Base-by-base conservation (phyloP, 441 rosid species). In the Viola pubescens region DNA sequence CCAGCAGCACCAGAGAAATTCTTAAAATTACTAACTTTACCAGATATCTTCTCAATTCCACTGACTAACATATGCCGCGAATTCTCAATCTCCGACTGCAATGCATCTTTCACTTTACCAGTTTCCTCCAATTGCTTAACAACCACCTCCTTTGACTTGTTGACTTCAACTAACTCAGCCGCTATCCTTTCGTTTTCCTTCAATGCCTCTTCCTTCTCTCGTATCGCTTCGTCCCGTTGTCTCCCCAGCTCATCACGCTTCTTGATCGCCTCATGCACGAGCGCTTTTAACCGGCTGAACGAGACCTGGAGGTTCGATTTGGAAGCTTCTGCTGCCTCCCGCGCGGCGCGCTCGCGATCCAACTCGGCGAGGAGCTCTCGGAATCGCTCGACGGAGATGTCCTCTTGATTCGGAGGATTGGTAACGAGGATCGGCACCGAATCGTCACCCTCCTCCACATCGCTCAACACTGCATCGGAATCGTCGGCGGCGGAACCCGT, bases 21-120 rank as follows among this genome's bases (percentile, higher is more conserved):
- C 79, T 89, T 89, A 51, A 75, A 82, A 63, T 64, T 82, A 56
- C 80, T 84, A 5, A 87, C 77, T 81, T 92, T 92, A 2, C 85
- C 92, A 0, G 94, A 86, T 60, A 92, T 87, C 75, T 92, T 92
- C 64, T 92, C 98, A 13, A 89, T 87, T 54, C 97, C 96, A n/a
- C 92, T 87, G 39, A 83, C 86, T n/a, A 92, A 70, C 96, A 92
- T 84, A 69, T 84, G 96, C 39, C 89, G 82, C 1, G 88, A 84
- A 48, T 68, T 87, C 73, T 89, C 97, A 41, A 89, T 79, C 81
- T 92, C 96, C 7, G 81, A 75, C 63, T 78, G 76, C 69, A 84
- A 72, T 45, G 61, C 80, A 61, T 92, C 94, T 75, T 68, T 82
- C 38, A 72, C 79, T 67, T 67, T 81, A 14, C 70, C 57, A 1